Evolutionary conservation across 305 asterid genomes (phyloP).

Genomic region (Fraxinus latifolia): DNA sequence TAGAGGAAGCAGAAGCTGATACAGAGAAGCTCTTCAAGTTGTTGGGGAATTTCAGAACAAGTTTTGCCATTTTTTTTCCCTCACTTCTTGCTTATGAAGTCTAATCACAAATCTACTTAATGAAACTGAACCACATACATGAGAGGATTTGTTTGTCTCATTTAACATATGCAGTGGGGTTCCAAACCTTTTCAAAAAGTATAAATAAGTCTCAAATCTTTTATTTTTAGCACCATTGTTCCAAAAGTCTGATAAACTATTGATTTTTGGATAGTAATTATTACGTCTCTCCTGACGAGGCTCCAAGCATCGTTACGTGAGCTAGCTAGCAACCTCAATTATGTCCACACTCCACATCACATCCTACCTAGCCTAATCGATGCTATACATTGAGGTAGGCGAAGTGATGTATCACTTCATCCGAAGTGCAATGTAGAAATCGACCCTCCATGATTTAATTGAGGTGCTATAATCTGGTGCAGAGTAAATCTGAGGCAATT

Average conservation of each 20-base stretch:
- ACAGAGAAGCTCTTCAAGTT: constrained; percentile 44
- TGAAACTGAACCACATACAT: neutral
- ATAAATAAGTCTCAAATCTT: neutral
- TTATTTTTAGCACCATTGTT: neutral
- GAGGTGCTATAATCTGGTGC: neutral
- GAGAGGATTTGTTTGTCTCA: neutral
- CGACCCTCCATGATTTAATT: neutral
- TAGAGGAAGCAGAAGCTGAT: constrained; percentile 60
- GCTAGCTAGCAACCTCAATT: neutral
- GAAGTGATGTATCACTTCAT: neutral
- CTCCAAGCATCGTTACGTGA: neutral
- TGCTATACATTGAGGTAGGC: neutral
- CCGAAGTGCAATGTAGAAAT: neutral
- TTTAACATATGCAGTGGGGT: neutral
- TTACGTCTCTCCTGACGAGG: neutral
- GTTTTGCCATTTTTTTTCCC: constrained; percentile 45
- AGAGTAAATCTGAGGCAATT: neutral
- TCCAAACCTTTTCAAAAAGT: neutral
- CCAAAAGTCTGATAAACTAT: neutral
- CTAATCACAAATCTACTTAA: neutral
- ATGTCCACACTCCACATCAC: no score
- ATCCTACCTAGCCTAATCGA: no score
- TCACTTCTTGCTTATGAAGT: neutral
- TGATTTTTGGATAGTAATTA: neutral
- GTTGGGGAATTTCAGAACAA: constrained; percentile 44